Evolutionary conservation across 257 asterid species (phyloP).

Genomic region (Ocimum tenuiflorum): DNA sequence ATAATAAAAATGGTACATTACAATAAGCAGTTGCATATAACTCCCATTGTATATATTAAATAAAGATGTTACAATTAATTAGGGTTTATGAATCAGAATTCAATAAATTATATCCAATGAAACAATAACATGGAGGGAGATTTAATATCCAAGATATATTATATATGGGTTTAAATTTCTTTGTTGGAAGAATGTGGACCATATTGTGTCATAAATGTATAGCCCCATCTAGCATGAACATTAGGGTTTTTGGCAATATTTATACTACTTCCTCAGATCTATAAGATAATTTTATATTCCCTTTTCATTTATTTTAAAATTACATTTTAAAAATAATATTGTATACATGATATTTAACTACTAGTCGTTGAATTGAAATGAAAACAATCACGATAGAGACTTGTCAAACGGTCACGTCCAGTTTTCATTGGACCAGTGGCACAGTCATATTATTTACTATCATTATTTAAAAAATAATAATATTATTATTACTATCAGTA

Average conservation of each 20-base stretch:
- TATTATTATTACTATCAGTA: too few species aligned
- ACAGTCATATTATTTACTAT: too few species aligned
- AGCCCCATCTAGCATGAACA: background rate
- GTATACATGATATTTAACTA: background rate
- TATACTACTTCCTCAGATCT: background rate
- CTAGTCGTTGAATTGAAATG: background rate
- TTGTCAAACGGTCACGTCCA: constrained; percentile 5
- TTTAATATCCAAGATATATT: background rate
- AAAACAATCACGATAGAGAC: constrained; percentile 4
- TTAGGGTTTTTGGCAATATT: background rate
- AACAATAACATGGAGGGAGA: too few species aligned
- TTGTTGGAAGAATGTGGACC: background rate
- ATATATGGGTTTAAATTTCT: too few species aligned
- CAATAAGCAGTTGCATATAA: too few species aligned
- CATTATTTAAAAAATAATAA: too few species aligned
- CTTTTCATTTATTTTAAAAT: background rate
- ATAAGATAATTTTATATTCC: background rate
- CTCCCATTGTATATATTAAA: too few species aligned
- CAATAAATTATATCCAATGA: too few species aligned
- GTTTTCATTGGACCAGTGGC: background rate
- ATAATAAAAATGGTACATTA: too few species aligned
- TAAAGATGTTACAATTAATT: too few species aligned
- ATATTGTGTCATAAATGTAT: too few species aligned
- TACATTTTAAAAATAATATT: background rate
- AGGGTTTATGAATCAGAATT: too few species aligned